phyloP scores from a whole-genome alignment of 306 rosid species.

The Nissolia schottii region DNA sequence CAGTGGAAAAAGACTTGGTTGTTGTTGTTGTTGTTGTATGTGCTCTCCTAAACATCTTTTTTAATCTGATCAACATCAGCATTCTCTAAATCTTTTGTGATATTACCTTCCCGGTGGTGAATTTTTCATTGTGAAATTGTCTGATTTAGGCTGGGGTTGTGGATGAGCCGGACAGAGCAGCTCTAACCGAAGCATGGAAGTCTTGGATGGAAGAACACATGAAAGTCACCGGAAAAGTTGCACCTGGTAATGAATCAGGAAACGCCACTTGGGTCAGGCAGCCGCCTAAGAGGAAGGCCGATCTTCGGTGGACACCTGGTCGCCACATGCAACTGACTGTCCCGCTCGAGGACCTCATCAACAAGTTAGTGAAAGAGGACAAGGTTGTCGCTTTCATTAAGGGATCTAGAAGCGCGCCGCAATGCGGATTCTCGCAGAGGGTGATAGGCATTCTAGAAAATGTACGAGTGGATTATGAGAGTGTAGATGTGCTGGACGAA shows the following conservation, averaged over 20 bases:
- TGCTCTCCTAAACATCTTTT: background rate
- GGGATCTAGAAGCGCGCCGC: slow-evolving; percentile 83
- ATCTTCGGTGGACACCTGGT: slow-evolving; percentile 47
- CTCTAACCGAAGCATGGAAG: slow-evolving; percentile 86
- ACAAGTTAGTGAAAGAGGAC: slow-evolving; percentile 76
- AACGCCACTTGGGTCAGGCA: slow-evolving; percentile 72
- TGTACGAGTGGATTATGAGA: slow-evolving; percentile 76
- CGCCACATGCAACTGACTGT: slow-evolving; percentile 65
- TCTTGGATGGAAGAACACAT: slow-evolving; percentile 98
- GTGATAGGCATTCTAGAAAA: slow-evolving; percentile 78
- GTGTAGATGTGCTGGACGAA: slow-evolving; percentile 77
- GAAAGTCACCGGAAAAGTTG: slow-evolving; percentile 79
- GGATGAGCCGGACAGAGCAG: slow-evolving; percentile 70
- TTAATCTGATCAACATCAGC: background rate
- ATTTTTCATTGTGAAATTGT: slow-evolving; percentile 14
- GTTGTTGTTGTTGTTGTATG: too few species aligned
- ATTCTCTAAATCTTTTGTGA: background rate
- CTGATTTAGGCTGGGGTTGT: slow-evolving; percentile 56
- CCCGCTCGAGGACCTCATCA: slow-evolving; percentile 72
- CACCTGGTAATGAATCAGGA: slow-evolving; percentile 87
- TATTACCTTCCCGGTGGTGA: background rate
- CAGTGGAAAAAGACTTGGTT: too few species aligned
- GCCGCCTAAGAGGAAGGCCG: slow-evolving; percentile 72
- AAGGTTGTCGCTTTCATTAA: slow-evolving; percentile 88
- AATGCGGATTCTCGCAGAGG: slow-evolving; percentile 84